These are phyloP conservation scores for Viridothelium virens DNA, from an alignment of 495 filamentous ascomycete genomes.

Conservation along the genomic window DNA sequence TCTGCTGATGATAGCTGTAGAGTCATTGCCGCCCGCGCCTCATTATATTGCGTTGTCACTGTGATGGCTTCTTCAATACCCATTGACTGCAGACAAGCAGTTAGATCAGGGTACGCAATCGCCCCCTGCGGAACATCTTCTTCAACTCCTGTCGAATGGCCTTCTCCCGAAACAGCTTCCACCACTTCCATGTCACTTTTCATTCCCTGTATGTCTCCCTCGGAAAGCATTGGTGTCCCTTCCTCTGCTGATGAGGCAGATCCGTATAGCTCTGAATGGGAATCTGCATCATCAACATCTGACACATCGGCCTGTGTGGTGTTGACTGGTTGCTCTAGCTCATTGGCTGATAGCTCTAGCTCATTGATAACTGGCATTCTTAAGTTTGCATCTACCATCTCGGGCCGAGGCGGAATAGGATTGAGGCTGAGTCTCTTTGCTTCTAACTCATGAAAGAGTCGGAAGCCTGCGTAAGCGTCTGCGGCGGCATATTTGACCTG, in stretches of 20 bases:
- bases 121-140: background rate
- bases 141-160: background rate
- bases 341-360: background rate
- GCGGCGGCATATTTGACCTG: constrained; percentile 34
- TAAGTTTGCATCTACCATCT: background rate
- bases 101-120: constrained; percentile 1
- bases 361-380: background rate
- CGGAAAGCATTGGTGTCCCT: background rate
- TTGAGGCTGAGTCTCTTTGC: constrained; percentile 29
- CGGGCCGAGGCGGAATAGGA: constrained; percentile 31
- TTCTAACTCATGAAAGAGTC: constrained; percentile 33
- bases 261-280: background rate
- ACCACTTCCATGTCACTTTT: background rate
- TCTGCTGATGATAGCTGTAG: constrained; percentile 16
- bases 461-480: constrained; percentile 36
- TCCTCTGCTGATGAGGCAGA: background rate
- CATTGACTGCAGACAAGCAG: background rate
- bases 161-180: background rate
- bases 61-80: constrained; percentile 4
- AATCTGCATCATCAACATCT: background rate
- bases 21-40: background rate
- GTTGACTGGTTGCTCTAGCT: background rate
- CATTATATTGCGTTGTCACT: background rate
- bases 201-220: too few relatives aligned
- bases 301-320: background rate